Evolutionary conservation across 1,284 basidiomycete genomes (phyloP).

Genomic region (Fistulina hepatica): DNA sequence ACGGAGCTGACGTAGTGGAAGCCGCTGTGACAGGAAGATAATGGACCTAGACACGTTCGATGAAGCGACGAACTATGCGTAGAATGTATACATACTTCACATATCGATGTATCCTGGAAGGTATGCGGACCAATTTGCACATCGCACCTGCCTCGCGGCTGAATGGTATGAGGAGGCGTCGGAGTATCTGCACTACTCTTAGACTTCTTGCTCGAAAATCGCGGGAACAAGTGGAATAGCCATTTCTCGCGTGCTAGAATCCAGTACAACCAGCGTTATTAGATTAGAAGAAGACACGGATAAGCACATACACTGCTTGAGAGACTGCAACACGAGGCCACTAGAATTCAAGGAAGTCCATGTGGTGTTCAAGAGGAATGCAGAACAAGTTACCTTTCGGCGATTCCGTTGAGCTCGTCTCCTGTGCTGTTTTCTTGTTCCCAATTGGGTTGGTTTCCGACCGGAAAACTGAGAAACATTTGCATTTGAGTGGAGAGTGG

Average conservation of each 20-base stretch:
- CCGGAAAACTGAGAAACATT: constrained; percentile 37
- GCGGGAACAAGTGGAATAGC: constrained; percentile 57
- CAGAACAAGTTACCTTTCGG: constrained; percentile 38
- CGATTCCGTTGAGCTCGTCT: constrained; percentile 30
- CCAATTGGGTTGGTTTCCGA: constrained; percentile 46
- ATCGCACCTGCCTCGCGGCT: constrained; percentile 52
- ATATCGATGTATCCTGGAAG: constrained; percentile 53
- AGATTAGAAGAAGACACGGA: constrained; percentile 4
- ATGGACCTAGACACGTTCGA: constrained; percentile 1
- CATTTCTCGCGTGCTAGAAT: constrained; percentile 63
- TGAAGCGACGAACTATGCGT: neutral
- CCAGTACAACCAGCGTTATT: constrained; percentile 11
- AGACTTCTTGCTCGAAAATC: constrained; percentile 52
- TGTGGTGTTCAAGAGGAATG: constrained; percentile 1
- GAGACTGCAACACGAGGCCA: constrained; percentile 46
- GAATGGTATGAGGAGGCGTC: constrained; percentile 54
- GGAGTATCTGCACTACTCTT: constrained; percentile 37
- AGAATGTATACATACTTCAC: constrained; percentile 39
- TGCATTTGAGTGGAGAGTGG: constrained; percentile 22
- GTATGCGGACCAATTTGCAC: constrained; percentile 62
- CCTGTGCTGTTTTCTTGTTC: constrained; percentile 32
- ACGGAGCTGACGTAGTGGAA: constrained; percentile 1
- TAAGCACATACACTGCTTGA: constrained; percentile 51
- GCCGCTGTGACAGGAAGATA: constrained; percentile 23
- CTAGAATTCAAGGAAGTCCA: constrained; percentile 22